Percentiles rank a stretch among this genome's conserved stretches.
phyloP scores from a whole-genome alignment of 768 basidiomycete species.

The Boletus coccyginus region DNA sequence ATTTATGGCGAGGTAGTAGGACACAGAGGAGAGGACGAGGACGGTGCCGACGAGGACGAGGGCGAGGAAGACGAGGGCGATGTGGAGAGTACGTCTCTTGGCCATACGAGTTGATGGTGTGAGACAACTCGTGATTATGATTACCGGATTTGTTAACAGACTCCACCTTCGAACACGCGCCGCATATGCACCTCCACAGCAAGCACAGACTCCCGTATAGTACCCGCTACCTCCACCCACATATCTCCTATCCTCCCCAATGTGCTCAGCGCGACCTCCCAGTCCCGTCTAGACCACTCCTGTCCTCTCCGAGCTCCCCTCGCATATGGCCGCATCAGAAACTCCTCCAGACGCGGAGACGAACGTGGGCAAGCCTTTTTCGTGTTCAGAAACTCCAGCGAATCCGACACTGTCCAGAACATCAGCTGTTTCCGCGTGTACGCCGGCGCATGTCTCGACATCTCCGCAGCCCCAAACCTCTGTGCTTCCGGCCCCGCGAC shows the following conservation, averaged over 20 bases:
- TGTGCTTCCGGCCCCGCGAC: slow-evolving; percentile 49
- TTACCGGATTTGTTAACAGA: not conserved
- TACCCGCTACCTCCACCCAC: slow-evolving; percentile 54
- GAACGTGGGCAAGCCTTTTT: slow-evolving; percentile 34
- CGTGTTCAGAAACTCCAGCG: slow-evolving; percentile 53
- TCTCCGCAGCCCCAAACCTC: slow-evolving; percentile 30
- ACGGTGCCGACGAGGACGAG: slow-evolving; percentile 86
- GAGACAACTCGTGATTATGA: not conserved
- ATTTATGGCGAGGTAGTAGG: slow-evolving; percentile 85
- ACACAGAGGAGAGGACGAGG: slow-evolving; percentile 86
- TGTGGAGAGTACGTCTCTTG: slow-evolving; percentile 44
- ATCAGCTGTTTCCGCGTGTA: slow-evolving; percentile 42
- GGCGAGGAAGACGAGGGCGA: slow-evolving; percentile 56
- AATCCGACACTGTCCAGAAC: slow-evolving; percentile 54
- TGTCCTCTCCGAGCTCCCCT: slow-evolving; percentile 62
- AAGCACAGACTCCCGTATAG: slow-evolving; percentile 46
- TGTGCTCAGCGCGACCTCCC: slow-evolving; percentile 51
- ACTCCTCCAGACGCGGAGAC: slow-evolving; percentile 49
- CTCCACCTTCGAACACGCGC: slow-evolving; percentile 40
- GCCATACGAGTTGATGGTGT: slow-evolving; percentile 31
- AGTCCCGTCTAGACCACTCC: slow-evolving; percentile 71
- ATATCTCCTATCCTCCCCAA: slow-evolving; percentile 46
- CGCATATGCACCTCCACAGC: slow-evolving; percentile 49
- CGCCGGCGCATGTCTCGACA: slow-evolving; percentile 57
- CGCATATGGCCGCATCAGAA: slow-evolving; percentile 48